A percentile compares a stretch with the other conserved stretches of the same genome.
phyloP scores from a whole-genome alignment of 257 asterid species.

The Rhazya stricta region DNA sequence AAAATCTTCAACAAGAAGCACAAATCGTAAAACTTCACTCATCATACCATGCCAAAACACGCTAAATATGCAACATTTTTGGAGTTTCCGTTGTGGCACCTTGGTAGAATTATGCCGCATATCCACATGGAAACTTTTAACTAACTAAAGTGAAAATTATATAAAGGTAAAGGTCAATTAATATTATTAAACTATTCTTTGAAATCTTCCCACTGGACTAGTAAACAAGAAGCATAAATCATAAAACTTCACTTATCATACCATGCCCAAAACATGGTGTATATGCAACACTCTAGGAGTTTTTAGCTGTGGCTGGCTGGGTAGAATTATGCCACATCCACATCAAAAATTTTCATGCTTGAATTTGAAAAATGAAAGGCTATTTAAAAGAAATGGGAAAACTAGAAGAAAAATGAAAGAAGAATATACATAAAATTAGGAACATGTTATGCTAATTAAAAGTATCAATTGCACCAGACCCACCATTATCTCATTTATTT shows the following conservation, averaged over 20 bases:
- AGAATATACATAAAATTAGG: not conserved
- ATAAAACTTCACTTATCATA: slow-evolving; percentile 10
- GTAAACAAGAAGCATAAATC: slow-evolving; percentile 4
- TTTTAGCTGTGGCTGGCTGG: not conserved
- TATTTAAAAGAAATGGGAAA: slow-evolving; percentile 6
- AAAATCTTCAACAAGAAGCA: slow-evolving; percentile 2
- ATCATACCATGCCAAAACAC: slow-evolving; percentile 35
- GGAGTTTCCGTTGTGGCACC: not conserved
- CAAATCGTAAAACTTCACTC: not conserved
- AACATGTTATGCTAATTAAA: not conserved
- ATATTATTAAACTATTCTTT: too few species aligned
- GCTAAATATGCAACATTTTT: slow-evolving; percentile 17
- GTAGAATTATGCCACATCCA: slow-evolving; percentile 34
- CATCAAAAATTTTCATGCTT: slow-evolving; percentile 22
- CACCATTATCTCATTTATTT: slow-evolving; percentile 29
- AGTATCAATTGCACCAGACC: slow-evolving; percentile 19
- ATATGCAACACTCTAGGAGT: slow-evolving; percentile 14
- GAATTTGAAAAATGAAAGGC: slow-evolving; percentile 39
- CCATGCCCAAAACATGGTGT: slow-evolving; percentile 34
- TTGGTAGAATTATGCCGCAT: slow-evolving; percentile 32
- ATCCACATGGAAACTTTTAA: slow-evolving; percentile 28
- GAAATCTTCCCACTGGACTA: not conserved
- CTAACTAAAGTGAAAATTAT: not conserved
- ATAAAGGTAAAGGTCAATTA: not conserved
- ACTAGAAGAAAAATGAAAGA: not conserved